phyloP scores from a whole-genome alignment of 495 filamentous ascomycete species.

The Hypoxylon intermedium region DNA sequence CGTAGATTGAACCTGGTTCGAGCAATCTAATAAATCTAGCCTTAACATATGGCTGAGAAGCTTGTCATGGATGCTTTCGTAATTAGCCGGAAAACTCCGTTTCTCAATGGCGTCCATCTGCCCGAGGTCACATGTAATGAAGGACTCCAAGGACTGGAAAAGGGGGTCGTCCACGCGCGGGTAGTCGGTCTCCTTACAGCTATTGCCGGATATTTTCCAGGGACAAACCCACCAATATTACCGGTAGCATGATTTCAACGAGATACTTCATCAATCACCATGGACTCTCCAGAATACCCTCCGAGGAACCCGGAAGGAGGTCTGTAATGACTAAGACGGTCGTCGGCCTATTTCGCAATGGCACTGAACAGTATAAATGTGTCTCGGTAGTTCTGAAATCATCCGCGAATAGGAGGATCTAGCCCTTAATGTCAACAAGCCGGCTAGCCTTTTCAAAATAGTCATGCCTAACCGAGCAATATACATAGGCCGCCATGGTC shows the following conservation, averaged over 20 bases:
- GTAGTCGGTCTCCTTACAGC: neutral
- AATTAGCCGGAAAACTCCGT: constrained; percentile 25
- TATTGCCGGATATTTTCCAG: constrained; percentile 17
- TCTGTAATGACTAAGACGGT: neutral
- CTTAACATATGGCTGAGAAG: constrained; percentile 16
- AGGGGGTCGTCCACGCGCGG: constrained; percentile 1
- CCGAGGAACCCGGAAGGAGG: neutral
- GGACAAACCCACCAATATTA: constrained; percentile 9
- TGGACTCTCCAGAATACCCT: constrained; percentile 7
- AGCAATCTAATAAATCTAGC: constrained; percentile 5
- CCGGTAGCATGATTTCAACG: neutral
- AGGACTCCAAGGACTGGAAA: neutral
- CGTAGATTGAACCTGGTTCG: neutral
- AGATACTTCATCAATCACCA: neutral
- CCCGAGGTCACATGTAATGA: constrained; percentile 1
- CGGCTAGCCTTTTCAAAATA: neutral
- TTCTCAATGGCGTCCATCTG: constrained; percentile 9
- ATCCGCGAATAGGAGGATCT: neutral
- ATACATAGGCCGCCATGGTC: constrained; percentile 27
- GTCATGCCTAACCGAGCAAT: neutral
- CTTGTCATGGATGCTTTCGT: constrained; percentile 9
- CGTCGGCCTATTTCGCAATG: constrained; percentile 11
- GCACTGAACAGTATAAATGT: neutral
- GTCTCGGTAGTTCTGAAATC: constrained; percentile 9
- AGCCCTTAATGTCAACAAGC: neutral